phyloP scores from a whole-genome alignment of 2,329 filamentous ascomycete species.

The Alternaria metachromatica region DNA sequence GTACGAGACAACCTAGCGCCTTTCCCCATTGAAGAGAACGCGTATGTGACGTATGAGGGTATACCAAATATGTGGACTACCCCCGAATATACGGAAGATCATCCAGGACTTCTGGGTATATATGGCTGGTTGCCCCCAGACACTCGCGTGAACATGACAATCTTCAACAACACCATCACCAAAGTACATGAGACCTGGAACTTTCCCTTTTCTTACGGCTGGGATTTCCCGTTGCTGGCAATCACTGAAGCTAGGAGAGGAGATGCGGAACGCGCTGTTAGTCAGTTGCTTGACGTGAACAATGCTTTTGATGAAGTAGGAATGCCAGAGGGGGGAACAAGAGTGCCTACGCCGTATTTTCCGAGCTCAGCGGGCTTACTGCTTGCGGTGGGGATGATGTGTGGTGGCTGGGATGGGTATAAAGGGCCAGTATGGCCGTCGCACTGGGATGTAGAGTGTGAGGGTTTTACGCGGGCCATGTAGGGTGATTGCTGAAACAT shows the following conservation, averaged over 20 bases:
- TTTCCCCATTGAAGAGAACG: conserved; percentile 57
- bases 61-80: conserved; percentile 48
- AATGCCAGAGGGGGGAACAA: conserved; percentile 60
- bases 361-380: conserved; percentile 59
- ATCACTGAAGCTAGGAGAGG: conserved; percentile 40
- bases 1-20: conserved; percentile 62
- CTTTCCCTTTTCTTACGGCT: conserved; percentile 44
- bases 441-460: conserved; percentile 57
- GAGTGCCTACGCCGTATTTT: conserved; percentile 65
- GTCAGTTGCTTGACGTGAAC: conserved; percentile 56
- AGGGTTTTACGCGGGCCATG: conserved; percentile 54
- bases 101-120: conserved; percentile 40
- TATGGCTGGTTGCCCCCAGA: conserved; percentile 42
- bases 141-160: conserved; percentile 31
- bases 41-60: conserved; percentile 64
- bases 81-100: conserved; percentile 36
- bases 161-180: conserved; percentile 39
- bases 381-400: conserved; percentile 63
- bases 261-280: conserved; percentile 38
- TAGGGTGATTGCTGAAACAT: conserved; percentile 3
- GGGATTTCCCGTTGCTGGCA: conserved; percentile 45
- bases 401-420: conserved; percentile 61
- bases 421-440: conserved; percentile 57
- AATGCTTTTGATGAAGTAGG: conserved; percentile 65
- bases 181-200: conserved; percentile 45